Evolutionary conservation across 176 grass and related monocot genomes (phyloP).

Genomic region (Miscanthus lutarioriparius): DNA sequence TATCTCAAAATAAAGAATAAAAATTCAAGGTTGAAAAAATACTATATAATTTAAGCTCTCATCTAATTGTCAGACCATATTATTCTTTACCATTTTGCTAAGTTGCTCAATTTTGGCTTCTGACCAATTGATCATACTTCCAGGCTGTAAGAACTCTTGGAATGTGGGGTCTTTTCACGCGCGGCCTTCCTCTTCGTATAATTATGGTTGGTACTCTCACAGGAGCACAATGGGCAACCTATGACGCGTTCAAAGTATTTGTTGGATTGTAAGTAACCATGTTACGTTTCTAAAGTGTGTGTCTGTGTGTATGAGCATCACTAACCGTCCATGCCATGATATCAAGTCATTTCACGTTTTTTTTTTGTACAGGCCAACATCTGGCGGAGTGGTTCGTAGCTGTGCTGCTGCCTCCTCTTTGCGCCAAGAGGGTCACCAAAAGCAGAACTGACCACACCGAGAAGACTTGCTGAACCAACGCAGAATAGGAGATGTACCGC

Average conservation of each 20-base stretch:
- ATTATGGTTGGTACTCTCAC: conserved; percentile 85
- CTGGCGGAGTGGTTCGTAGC: conserved; percentile 49
- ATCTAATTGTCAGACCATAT: neutral
- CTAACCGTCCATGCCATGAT: neutral
- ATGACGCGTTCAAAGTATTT: conserved; percentile 81
- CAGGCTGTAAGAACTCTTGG: conserved; percentile 81
- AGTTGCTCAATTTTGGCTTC: conserved; percentile 1
- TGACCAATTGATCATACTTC: conserved; percentile 8
- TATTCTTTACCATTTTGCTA: neutral
- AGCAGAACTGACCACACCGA: conserved; percentile 26
- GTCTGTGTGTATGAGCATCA: neutral
- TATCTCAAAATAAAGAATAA: neutral
- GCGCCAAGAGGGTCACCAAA: conserved; percentile 23
- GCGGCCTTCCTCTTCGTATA: conserved; percentile 84
- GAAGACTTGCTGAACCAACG: neutral
- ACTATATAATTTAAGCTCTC: neutral
- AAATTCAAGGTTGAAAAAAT: neutral
- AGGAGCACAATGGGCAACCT: conserved; percentile 78
- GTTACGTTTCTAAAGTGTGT: neutral
- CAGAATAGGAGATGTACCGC: conserved; percentile 3
- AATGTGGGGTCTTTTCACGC: conserved; percentile 74
- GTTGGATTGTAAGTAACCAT: conserved; percentile 68
- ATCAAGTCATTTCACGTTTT: conserved; percentile 18
- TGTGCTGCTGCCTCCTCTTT: conserved; percentile 16
- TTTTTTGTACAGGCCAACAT: conserved; percentile 66